Evolutionary conservation across 2,329 filamentous ascomycete genomes (phyloP).

Genomic region (Diaporthe nobilis): DNA sequence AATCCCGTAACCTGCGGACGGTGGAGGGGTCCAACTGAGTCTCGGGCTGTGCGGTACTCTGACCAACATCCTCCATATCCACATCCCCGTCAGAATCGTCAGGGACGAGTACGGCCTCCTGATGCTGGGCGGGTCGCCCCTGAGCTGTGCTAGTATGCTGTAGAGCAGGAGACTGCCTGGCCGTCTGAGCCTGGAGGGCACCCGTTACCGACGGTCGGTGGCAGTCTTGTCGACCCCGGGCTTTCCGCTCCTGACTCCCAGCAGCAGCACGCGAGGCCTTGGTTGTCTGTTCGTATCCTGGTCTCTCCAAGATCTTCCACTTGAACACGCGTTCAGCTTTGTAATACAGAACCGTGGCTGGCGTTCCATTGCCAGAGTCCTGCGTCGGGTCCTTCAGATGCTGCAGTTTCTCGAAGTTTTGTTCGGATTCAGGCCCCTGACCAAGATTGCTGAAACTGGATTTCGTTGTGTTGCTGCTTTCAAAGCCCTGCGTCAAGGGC

Average conservation of each 20-base stretch:
- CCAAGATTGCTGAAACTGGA: neutral
- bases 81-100: neutral
- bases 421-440: neutral
- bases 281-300: neutral
- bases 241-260: neutral
- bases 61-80: neutral
- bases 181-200: neutral
- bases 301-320: slow-evolving; percentile 8
- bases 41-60: neutral
- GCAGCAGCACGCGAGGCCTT: neutral
- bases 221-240: neutral
- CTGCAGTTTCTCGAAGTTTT: neutral
- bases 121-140: too few species aligned
- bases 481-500: neutral
- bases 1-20: neutral
- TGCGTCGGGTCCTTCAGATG: neutral
- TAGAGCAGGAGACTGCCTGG: neutral
- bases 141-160: neutral
- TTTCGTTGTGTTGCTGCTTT: neutral
- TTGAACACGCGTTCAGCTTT: neutral
- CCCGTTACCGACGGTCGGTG: neutral
- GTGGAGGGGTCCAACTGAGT: neutral
- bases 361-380: neutral
- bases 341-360: neutral
- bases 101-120: neutral